A percentile compares a stretch with the other conserved stretches of the same genome.
phyloP scores from a whole-genome alignment of 192 early-diverging fungal species.

The Coemansia sp. region DNA sequence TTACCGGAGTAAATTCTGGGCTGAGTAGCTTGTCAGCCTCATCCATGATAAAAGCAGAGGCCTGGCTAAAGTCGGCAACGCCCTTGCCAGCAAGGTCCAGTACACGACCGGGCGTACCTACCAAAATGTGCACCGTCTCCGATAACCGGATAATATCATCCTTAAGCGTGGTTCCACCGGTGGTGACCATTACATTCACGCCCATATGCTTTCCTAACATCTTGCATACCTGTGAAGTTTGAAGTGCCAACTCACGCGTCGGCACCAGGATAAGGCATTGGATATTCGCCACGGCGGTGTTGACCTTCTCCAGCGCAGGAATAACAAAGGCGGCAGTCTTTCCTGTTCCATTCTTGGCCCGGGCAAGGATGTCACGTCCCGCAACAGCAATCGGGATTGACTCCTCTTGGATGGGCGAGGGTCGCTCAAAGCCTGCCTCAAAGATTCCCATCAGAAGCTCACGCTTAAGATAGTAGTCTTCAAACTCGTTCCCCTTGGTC shows the following conservation, averaged over 20 bases:
- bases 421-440: conserved; percentile 96
- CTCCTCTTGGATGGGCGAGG: conserved; percentile 98
- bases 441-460: conserved; percentile 98
- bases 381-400: conserved; percentile 96
- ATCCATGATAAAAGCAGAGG: conserved; percentile 95
- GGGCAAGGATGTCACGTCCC: conserved; percentile 92
- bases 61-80: conserved; percentile 87
- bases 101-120: conserved; percentile 96
- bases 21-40: conserved; percentile 98
- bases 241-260: conserved; percentile 95
- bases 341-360: conserved; percentile 94
- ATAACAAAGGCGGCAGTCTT: conserved; percentile 98
- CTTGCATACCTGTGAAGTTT: conserved; percentile 99
- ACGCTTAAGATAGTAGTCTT: conserved; percentile 97
- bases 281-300: conserved; percentile 79
- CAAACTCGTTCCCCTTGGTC: conserved; percentile 99
- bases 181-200: conserved; percentile 98
- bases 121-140: conserved; percentile 93
- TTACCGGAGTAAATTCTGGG: conserved; percentile 97
- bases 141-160: conserved; percentile 96
- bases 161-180: conserved; percentile 96
- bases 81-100: conserved; percentile 95
- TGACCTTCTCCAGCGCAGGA: conserved; percentile 91
- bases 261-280: conserved; percentile 95
- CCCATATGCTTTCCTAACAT: conserved; percentile 95